Evolutionary conservation across 805 yeast species (phyloP), one percentile per base, ranked within the genome.

Genomic region (Blastobotrys attinorum): DNA sequence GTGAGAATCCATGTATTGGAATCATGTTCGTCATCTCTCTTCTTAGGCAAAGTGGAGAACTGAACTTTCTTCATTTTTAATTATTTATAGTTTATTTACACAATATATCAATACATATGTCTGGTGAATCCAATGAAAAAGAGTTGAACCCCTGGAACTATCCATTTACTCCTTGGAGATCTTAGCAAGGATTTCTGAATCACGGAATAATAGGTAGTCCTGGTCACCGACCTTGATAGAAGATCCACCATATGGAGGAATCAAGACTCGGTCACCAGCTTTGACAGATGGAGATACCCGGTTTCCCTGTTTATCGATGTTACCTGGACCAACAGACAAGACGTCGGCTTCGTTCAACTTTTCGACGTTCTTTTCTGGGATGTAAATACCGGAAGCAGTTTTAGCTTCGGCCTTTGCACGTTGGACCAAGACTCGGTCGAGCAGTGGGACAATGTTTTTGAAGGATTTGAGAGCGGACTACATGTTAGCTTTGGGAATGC

Each of bases 341-440:
- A 90, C 97, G 44, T 81, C 80, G 49, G 89, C 98, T 68, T 87
- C 84, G 73, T 85, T 85, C 61, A 88, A 77, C 71, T 90, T 92
- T 65, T 86, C 90, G 58, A 83, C 94, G 73, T 90, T 89, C 75
- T 88, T 88, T 70, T 89, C 97, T 50, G 97, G 97, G 55, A 89
- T 82, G 69, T 79, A 85, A 60, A 89, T 77, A 61, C 97, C 97
- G 37, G 92, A 80, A 46, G 95, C 83, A 47, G 97, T 89, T 72
- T 88, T 76, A 54, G 90, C 75, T 61, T 85, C 82, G 47, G 95
- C 95, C 75, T 87, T 88, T 62, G 83, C 69, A 68, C 97, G 84
- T 73, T 89, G 97, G 50, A 92, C 96, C 51, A 92, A 78, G 49
- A 92, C 90, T 71, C 98, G 83, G 80, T 92, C 97, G 56, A 92